These are phyloP conservation scores for Fusarium temperatum DNA, from an alignment of 2,329 filamentous ascomycete species.

Conservation along the genomic window DNA sequence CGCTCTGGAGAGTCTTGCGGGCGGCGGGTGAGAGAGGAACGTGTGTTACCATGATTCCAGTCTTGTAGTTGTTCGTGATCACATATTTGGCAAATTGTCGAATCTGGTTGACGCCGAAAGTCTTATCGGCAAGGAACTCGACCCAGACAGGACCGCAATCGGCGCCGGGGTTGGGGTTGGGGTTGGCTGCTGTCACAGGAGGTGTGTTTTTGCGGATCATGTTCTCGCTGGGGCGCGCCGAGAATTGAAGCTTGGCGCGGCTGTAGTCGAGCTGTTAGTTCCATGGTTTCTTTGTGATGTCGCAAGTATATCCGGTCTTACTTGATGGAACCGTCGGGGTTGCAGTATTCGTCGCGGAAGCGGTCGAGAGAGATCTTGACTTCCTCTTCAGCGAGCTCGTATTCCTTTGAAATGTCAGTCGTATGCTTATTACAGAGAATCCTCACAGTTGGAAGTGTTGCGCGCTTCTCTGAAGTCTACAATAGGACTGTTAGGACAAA, in stretches of 20 bases:
- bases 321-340: slow-evolving; percentile 78
- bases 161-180: slow-evolving; percentile 74
- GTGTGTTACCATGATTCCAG: slow-evolving; percentile 88
- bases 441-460: background rate
- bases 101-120: slow-evolving; percentile 91
- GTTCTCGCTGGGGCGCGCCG: slow-evolving; percentile 80
- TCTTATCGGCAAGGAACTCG: slow-evolving; percentile 84
- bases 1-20: slow-evolving; percentile 83
- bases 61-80: slow-evolving; percentile 81
- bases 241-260: slow-evolving; percentile 86
- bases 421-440: background rate
- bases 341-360: slow-evolving; percentile 78
- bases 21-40: slow-evolving; percentile 86
- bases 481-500: slow-evolving; percentile 12
- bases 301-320: slow-evolving; percentile 55
- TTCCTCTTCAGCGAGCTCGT: slow-evolving; percentile 90
- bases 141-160: slow-evolving; percentile 91
- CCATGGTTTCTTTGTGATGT: background rate
- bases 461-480: slow-evolving; percentile 1
- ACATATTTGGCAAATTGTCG: slow-evolving; percentile 88
- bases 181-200: slow-evolving; percentile 72
- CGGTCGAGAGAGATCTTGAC: slow-evolving; percentile 85
- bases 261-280: slow-evolving; percentile 55
- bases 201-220: slow-evolving; percentile 89
- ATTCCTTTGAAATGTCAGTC: slow-evolving; percentile 70